Conservation (phyloP, 1,284 basidiomycete genomes). For the Prillingera fragicola region DNA sequence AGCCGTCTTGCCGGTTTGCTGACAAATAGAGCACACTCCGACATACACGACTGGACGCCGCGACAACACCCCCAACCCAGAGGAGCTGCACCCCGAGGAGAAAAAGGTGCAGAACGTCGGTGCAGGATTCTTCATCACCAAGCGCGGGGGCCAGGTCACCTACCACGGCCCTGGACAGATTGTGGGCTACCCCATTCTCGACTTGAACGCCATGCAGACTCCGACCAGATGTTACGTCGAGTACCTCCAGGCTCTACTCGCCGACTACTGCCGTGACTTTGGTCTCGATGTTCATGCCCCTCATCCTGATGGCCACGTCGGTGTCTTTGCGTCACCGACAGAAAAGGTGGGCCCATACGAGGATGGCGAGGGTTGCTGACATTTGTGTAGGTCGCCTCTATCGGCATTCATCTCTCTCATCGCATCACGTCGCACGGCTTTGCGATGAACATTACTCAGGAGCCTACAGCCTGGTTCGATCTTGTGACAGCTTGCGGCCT, state of each 20-base stretch:
- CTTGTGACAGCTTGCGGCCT: slow-evolving; percentile 88
- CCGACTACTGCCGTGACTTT: slow-evolving; percentile 30
- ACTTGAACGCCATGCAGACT: slow-evolving; percentile 59
- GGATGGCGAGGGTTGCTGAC: slow-evolving; percentile 37
- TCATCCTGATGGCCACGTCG: slow-evolving; percentile 49
- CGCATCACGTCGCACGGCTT: slow-evolving; percentile 93
- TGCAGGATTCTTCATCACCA: slow-evolving; percentile 78
- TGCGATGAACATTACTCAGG: slow-evolving; percentile 78
- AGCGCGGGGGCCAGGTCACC: slow-evolving; percentile 87
- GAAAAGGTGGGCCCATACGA: slow-evolving; percentile 54
- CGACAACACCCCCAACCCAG: slow-evolving; percentile 53
- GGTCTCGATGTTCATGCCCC: slow-evolving; percentile 41
- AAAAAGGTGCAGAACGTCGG: slow-evolving; percentile 65
- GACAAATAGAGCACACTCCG: slow-evolving; percentile 69
- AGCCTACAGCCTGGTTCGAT: slow-evolving; percentile 78
- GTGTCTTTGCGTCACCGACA: slow-evolving; percentile 40
- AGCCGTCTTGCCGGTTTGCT: slow-evolving; percentile 44
- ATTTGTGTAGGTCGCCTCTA: slow-evolving; percentile 73
- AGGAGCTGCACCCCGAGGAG: slow-evolving; percentile 62
- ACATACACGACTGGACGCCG: slow-evolving; percentile 90
- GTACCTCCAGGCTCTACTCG: slow-evolving; percentile 47
- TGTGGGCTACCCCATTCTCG: slow-evolving; percentile 89
- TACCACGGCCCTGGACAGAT: slow-evolving; percentile 98
- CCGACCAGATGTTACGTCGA: slow-evolving; percentile 52
- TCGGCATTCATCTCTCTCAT: slow-evolving; percentile 94